Base-by-base conservation (phyloP, 768 basidiomycete genomes). In the Lentinula boryana region DNA sequence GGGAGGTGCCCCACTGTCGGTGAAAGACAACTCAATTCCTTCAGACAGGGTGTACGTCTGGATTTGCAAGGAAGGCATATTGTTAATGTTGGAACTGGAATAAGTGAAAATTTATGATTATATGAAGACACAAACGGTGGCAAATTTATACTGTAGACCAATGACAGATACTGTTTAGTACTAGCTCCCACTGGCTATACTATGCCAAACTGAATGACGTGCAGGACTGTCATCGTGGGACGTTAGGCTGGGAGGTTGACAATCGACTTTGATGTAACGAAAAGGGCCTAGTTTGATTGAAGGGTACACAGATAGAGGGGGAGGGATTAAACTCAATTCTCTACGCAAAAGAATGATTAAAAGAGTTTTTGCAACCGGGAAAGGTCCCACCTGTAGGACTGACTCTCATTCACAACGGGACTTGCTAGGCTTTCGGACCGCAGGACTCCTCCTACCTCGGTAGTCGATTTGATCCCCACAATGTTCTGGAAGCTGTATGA, bases 1-100 rank as follows among this genome's bases (percentile, higher is more conserved):
- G 27, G 55, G 48, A 36, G 56, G 56, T n/a, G 55, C 40, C 7
- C 61, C 56, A 32, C 48, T 57, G 36, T 62, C 61, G 10, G 61
- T 62, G 61, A 58, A 58, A 38, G 46, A 62, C 21, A 62, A 18
- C 21, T 58, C 32, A n/a, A 62, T 52, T 21, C 48, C 56, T 15
- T 62, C 35, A 21, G 61, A 52, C 7, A 62, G 35, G 15, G 41
- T 46, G 52, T 56, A 61, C 6, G 60, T 61, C 15, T 56, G 44
- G n/a, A 41, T 36, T 41, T 38, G 31, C n/a, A 10, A 23, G 12
- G 33, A 54, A 54, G 53, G 33, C 53, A 54, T 54, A 32, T 40
- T 54, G 9, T n/a, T 16, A 16, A 21, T 9, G 35, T 38, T 9
- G 7, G 8, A 3, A 1, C 4, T n/a, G 53, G 16, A 54, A 38